These are phyloP conservation scores for Ceratocystis diversiconidia DNA, from an alignment of 2,329 filamentous ascomycete genomes.

Conservation along the genomic window DNA sequence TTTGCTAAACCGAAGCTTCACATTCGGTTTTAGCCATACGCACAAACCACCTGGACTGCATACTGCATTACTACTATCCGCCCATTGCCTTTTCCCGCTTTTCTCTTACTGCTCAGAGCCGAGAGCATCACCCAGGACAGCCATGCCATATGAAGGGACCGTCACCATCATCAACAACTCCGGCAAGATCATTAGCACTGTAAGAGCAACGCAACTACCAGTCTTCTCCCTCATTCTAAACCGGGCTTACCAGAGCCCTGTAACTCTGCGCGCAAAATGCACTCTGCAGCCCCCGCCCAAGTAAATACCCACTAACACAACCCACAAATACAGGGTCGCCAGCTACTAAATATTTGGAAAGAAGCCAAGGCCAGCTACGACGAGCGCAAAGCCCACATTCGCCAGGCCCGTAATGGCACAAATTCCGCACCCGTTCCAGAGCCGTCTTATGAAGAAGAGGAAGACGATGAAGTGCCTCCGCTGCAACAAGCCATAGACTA, in stretches of 20 bases:
- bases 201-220: constrained; percentile 30
- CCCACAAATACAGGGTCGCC: constrained; percentile 53
- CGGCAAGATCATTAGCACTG: constrained; percentile 79
- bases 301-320: constrained; percentile 6
- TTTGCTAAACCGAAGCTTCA: background rate
- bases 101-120: constrained; percentile 2
- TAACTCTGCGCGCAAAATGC: background rate
- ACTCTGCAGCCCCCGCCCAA: too few species aligned
- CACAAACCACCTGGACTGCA: background rate
- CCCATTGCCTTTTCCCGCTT: background rate
- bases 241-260: background rate
- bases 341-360: constrained; percentile 79
- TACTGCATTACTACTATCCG: background rate
- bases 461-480: constrained; percentile 19
- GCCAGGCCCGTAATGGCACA: constrained; percentile 39
- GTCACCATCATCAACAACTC: constrained; percentile 83
- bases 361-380: constrained; percentile 80
- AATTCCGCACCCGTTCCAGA: background rate
- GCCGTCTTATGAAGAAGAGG: constrained; percentile 17
- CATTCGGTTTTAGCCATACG: background rate
- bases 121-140: constrained; percentile 1
- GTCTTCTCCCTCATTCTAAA: background rate
- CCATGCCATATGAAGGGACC: constrained; percentile 46
- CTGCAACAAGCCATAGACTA: constrained; percentile 20
- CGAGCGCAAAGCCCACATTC: constrained; percentile 73